Base-by-base conservation (phyloP, 176 grass and related monocot species). In the Stipa capillata region DNA sequence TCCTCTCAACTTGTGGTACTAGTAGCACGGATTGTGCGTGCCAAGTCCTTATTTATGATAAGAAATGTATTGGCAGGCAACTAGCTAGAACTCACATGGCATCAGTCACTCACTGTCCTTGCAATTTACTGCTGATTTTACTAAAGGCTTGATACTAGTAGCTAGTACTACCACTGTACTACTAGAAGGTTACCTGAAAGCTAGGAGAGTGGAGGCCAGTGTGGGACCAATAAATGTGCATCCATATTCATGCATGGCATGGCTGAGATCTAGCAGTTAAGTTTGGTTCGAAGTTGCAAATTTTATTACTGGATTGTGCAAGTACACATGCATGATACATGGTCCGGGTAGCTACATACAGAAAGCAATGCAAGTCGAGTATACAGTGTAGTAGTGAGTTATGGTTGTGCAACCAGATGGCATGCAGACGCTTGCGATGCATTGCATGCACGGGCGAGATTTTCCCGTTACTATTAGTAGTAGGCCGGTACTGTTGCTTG, bases 221-320 rank as follows among this genome's bases (percentile, higher is more conserved):
- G 31, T 29, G 32, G 55, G 15, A 32, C 14, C 53, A 42, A 23
- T 70, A n/a, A 25, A 74, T 79, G 32, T 10, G 8, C 44, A 12
- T 43, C 24, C 35, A 61, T 40, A 43, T 14, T 0, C 16, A 44
- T 25, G 61, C 28, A 47, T 34, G 23, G 5, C 44, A 21, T n/a
- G 2, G 3, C 28, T 31, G 39, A 47, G 69, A 86, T 86, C 84
- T 75, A 65, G 49, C 42, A 67, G 58, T 55, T 72, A 35, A 74
- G 69, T 53, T 58, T 55, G 48, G 77, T 31, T 80, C 69, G 10
- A 73, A 86, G 77, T 17, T 66, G 84, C 78, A 36, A 73, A 32
- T 42, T 79, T 72, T 53, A 51, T 45, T 73, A 63, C 75, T 62
- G 76, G 76, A 73, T 45, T 20, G 67, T 12, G 67, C 76, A 79